Percentiles rank a stretch among this genome's conserved stretches.
phyloP scores from a whole-genome alignment of 164 flowering plant species.

The Kingdonia uniflora region DNA sequence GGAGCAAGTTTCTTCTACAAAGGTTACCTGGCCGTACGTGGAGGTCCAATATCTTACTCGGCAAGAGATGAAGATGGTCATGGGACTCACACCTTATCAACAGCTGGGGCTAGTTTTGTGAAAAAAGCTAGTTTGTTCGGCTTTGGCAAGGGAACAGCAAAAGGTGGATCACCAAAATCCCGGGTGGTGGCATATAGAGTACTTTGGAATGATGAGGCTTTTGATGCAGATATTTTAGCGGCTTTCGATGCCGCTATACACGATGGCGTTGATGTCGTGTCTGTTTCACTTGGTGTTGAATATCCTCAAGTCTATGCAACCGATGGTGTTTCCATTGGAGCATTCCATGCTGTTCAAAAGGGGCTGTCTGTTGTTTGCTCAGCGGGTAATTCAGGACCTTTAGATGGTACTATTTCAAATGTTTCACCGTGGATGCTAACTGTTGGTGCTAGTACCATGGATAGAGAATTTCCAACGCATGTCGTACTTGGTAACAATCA shows the following conservation, averaged over 20 bases:
- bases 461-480: slow-evolving; percentile 29
- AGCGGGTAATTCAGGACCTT: slow-evolving; percentile 44
- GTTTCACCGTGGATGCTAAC: slow-evolving; percentile 54
- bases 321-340: slow-evolving; percentile 34
- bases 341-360: slow-evolving; percentile 48
- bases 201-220: slow-evolving; percentile 19
- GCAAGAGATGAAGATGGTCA: slow-evolving; percentile 24
- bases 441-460: slow-evolving; percentile 60
- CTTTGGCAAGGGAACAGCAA: slow-evolving; percentile 13
- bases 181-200: slow-evolving; percentile 22
- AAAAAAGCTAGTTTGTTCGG: slow-evolving; percentile 12
- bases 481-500: slow-evolving; percentile 25
- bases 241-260: slow-evolving; percentile 39
- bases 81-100: slow-evolving; percentile 23
- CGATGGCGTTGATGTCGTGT: slow-evolving; percentile 44
- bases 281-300: slow-evolving; percentile 34
- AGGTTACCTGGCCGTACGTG: slow-evolving; percentile 1
- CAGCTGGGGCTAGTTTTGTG: slow-evolving; percentile 21
- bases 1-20: slow-evolving; percentile 18
- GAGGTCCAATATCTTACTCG: neutral
- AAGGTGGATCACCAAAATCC: slow-evolving; percentile 19
- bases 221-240: slow-evolving; percentile 29
- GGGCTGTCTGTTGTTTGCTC: slow-evolving; percentile 41
- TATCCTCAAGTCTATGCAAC: slow-evolving; percentile 19
- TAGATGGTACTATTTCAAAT: slow-evolving; percentile 23